phyloP scores from a whole-genome alignment of 441 rosid species.

The Euphorbia corollata region DNA sequence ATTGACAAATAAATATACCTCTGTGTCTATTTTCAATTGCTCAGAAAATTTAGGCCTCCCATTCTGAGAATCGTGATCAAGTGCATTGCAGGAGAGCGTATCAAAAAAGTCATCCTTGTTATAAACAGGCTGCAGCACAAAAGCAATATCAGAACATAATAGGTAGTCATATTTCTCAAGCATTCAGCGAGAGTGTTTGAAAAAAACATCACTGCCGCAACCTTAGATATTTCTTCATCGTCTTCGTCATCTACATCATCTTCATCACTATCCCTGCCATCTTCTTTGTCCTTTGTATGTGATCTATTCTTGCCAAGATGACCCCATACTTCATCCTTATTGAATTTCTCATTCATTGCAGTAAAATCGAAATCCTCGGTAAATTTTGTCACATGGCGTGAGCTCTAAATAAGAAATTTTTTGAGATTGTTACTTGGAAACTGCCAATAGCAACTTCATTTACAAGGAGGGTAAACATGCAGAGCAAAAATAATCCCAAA shows the following conservation, averaged over 20 bases:
- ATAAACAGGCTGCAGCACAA: constrained; percentile 53
- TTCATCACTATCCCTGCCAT: constrained; percentile 41
- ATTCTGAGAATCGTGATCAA: constrained; percentile 43
- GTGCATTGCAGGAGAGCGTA: constrained; percentile 54
- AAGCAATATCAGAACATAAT: constrained; percentile 1
- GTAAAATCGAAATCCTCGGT: constrained; percentile 82
- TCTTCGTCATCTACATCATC: constrained; percentile 43
- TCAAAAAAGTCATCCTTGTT: constrained; percentile 88
- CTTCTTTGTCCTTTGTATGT: constrained; percentile 38
- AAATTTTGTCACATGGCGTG: constrained; percentile 55
- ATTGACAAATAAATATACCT: constrained; percentile 33
- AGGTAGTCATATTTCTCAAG: not conserved
- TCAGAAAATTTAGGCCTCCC: constrained; percentile 74
- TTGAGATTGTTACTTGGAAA: not conserved
- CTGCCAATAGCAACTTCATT: not conserved
- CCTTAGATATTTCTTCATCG: constrained; percentile 40
- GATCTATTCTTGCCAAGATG: constrained; percentile 68
- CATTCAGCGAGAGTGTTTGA: constrained; percentile 13
- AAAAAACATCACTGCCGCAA: constrained; percentile 30
- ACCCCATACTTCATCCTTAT: constrained; percentile 96
- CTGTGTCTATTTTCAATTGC: constrained; percentile 75
- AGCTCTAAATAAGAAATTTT: constrained; percentile 36
- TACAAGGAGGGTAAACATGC: not conserved
- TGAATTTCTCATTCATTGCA: constrained; percentile 91
- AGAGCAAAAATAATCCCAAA: not conserved